Conservation (phyloP, 2,329 filamentous ascomycete genomes). For the Aspergillus glaucus region DNA sequence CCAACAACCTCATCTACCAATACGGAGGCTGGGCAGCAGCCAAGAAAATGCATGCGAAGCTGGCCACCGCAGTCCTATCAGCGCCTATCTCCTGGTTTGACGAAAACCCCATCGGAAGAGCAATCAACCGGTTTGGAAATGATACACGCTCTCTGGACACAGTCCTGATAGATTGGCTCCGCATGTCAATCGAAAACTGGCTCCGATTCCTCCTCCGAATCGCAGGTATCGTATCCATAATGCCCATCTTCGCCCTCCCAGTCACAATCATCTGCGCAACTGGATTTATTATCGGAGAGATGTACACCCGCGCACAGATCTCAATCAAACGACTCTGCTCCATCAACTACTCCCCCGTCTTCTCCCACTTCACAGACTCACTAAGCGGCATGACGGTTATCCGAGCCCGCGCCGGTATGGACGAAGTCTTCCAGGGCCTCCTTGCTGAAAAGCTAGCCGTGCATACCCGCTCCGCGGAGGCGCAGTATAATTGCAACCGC, state of each 20-base stretch:
- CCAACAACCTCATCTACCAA: slow-evolving; percentile 40
- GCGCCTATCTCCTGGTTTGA: slow-evolving; percentile 55
- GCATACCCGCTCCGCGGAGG: slow-evolving; percentile 44
- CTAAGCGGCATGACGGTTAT: slow-evolving; percentile 48
- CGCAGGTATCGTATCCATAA: slow-evolving; percentile 45
- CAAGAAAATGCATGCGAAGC: slow-evolving; percentile 46
- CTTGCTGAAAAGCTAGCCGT: slow-evolving; percentile 47
- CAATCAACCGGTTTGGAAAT: slow-evolving; percentile 45
- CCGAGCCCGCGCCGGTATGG: slow-evolving; percentile 46
- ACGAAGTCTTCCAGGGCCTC: slow-evolving; percentile 42
- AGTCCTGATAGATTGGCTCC: slow-evolving; percentile 38
- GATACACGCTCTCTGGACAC: slow-evolving; percentile 54
- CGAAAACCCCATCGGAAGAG: slow-evolving; percentile 46
- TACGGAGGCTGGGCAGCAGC: slow-evolving; percentile 54
- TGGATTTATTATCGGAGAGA: slow-evolving; percentile 44
- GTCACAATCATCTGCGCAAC: slow-evolving; percentile 42
- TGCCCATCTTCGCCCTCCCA: slow-evolving; percentile 48
- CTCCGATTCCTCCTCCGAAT: slow-evolving; percentile 44
- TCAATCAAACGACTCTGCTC: slow-evolving; percentile 44
- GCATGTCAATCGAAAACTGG: slow-evolving; percentile 31
- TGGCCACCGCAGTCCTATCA: slow-evolving; percentile 48
- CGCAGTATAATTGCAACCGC: slow-evolving; percentile 52
- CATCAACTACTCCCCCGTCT: slow-evolving; percentile 49
- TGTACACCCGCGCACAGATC: slow-evolving; percentile 48
- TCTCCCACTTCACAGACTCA: slow-evolving; percentile 52